Evolutionary conservation across 176 grass and related monocot species (phyloP).

Genomic region (Juncus effusus): DNA sequence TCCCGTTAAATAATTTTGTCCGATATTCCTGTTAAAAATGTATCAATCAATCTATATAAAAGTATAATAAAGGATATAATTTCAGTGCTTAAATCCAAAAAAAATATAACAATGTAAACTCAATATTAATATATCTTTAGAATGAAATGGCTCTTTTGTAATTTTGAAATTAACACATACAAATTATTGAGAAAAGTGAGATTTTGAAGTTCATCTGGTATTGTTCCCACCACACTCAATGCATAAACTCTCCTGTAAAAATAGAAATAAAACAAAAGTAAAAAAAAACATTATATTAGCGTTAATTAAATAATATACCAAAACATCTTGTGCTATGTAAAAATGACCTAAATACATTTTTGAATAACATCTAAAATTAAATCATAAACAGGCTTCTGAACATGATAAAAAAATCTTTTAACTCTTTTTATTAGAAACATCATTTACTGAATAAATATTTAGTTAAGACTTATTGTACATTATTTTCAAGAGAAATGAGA

Average conservation of each 20-base stretch:
- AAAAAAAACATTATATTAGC: neutral
- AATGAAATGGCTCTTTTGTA: neutral
- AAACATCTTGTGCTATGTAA: neutral
- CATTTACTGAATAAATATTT: too few species aligned
- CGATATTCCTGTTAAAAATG: constrained; percentile 47
- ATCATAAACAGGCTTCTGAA: neutral
- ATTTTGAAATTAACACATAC: constrained; percentile 23
- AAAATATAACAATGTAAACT: neutral
- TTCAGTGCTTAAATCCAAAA: neutral
- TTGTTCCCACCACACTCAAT: constrained; percentile 32
- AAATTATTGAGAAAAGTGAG: constrained; percentile 51
- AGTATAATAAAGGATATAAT: neutral
- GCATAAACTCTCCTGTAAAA: constrained; percentile 48
- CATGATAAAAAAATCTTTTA: too few species aligned
- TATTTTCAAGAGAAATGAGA: neutral
- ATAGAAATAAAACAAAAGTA: neutral
- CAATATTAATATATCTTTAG: neutral
- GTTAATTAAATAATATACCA: neutral
- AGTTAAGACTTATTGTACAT: neutral
- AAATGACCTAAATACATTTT: neutral
- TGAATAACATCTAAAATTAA: neutral
- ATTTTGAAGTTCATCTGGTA: constrained; percentile 55
- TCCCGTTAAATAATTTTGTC: constrained; percentile 60
- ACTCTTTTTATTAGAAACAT: too few species aligned
- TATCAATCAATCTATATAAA: neutral